phyloP scores from a whole-genome alignment of 495 filamentous ascomycete genomes.

The Penicillium malachiteum region DNA sequence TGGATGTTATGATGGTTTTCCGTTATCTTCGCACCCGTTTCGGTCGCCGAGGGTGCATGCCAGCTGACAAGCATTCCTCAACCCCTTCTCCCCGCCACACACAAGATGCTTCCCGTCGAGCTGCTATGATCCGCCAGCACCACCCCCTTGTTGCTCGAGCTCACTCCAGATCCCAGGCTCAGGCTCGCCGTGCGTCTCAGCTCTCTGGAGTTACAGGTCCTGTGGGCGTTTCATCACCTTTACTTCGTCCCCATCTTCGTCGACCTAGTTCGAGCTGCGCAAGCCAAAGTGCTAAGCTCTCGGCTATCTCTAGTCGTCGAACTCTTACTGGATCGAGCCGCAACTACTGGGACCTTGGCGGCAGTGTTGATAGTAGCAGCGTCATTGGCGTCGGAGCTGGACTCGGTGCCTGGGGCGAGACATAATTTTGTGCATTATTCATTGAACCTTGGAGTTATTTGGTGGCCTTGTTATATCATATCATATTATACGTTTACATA shows the following conservation, averaged over 20 bases:
- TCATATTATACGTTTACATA: no score
- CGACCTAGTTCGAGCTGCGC: conserved; percentile 68
- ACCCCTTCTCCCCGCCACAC: conserved; percentile 40
- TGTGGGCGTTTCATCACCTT: conserved; percentile 43
- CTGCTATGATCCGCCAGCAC: conserved; percentile 77
- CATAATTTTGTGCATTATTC: conserved; percentile 29
- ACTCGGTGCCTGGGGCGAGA: conserved; percentile 75
- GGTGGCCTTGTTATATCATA: no score
- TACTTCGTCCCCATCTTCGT: conserved; percentile 45
- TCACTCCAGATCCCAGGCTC: conserved; percentile 46
- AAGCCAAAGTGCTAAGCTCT: conserved; percentile 72
- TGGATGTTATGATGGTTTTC: conserved; percentile 87
- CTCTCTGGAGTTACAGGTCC: conserved; percentile 43
- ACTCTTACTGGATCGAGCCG: conserved; percentile 58
- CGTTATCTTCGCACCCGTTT: conserved; percentile 79
- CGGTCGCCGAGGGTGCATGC: conserved; percentile 41
- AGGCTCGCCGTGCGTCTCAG: conserved; percentile 51
- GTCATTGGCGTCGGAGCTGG: conserved; percentile 60
- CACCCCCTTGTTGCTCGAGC: conserved; percentile 74
- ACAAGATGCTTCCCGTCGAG: conserved; percentile 70
- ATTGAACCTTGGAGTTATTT: no score
- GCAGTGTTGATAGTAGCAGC: conserved; percentile 71
- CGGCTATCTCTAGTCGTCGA: conserved; percentile 54
- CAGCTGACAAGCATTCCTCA: conserved; percentile 33
- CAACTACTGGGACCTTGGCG: conserved; percentile 87